Evolutionary conservation across 305 asterid genomes (phyloP).

Genomic region (Fraxinus dipetala): DNA sequence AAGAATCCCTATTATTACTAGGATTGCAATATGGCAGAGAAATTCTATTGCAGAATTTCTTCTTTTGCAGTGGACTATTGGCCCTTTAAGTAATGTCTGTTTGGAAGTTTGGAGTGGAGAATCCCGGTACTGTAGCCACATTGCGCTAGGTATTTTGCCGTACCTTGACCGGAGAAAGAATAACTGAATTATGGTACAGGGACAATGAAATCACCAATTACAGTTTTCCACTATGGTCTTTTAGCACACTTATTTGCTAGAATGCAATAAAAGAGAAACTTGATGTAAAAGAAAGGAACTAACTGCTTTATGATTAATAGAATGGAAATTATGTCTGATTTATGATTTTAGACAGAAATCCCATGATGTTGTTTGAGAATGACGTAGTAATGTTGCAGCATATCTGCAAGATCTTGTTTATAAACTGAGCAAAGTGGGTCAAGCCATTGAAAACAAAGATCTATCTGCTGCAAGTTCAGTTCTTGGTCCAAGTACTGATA

Average conservation of each 20-base stretch:
- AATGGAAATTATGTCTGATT: not conserved
- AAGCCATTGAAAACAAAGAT: slow-evolving; percentile 79
- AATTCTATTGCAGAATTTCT: not conserved
- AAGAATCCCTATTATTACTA: not conserved
- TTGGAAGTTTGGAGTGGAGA: not conserved
- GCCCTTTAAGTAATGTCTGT: not conserved
- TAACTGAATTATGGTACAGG: not conserved
- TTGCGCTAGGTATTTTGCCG: not conserved
- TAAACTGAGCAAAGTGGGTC: slow-evolving; percentile 73
- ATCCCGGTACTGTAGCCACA: not conserved
- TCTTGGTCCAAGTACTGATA: slow-evolving; percentile 65
- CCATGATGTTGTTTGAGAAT: slow-evolving; percentile 9
- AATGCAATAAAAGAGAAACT: not conserved
- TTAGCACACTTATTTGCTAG: not conserved
- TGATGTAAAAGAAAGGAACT: not conserved
- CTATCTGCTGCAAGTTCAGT: slow-evolving; percentile 63
- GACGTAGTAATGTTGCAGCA: slow-evolving; percentile 43
- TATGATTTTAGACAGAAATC: not conserved
- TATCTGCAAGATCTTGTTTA: slow-evolving; percentile 83
- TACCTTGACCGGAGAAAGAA: not conserved
- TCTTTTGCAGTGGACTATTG: not conserved
- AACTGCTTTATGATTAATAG: not conserved
- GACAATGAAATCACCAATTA: not conserved
- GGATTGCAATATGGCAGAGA: not conserved
- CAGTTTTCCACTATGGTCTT: not conserved